Percentiles rank a stretch among this genome's conserved stretches.
phyloP scores from a whole-genome alignment of 371 early-diverging fungal genomes.

The Cokeromyces recurvatus region DNA sequence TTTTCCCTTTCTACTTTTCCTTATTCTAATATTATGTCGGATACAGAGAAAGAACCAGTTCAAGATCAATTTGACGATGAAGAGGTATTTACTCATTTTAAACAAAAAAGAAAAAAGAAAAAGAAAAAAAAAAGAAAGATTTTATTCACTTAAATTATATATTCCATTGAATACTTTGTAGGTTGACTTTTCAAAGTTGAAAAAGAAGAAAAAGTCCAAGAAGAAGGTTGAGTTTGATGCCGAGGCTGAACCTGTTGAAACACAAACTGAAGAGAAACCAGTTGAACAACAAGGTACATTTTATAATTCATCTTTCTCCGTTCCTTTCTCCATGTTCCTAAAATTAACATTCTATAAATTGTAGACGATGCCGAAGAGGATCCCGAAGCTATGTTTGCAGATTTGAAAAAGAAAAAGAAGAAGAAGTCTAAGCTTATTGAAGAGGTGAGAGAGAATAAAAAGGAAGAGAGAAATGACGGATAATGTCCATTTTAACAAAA shows the following conservation, averaged over 20 bases:
- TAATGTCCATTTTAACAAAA: background rate
- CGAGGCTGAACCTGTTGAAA: slow-evolving; percentile 19
- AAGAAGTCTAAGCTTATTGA: slow-evolving; percentile 70
- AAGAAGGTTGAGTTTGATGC: slow-evolving; percentile 50
- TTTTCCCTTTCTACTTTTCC: background rate
- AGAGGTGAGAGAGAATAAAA: slow-evolving; percentile 32
- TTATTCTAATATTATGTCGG: slow-evolving; percentile 25
- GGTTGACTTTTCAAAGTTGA: slow-evolving; percentile 50
- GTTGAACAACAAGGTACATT: slow-evolving; percentile 18
- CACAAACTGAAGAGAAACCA: slow-evolving; percentile 20
- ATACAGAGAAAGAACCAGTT: slow-evolving; percentile 45
- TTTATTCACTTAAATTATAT: too few relatives aligned
- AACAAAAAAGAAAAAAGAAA: too few relatives aligned
- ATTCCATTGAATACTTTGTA: too few relatives aligned
- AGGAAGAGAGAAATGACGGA: background rate
- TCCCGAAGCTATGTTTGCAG: slow-evolving; percentile 76
- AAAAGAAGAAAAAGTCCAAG: slow-evolving; percentile 56
- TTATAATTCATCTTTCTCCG: too few relatives aligned
- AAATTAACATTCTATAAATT: background rate
- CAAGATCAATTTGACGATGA: slow-evolving; percentile 43
- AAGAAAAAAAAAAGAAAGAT: too few relatives aligned
- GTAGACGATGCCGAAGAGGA: slow-evolving; percentile 50
- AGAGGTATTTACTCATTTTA: slow-evolving; percentile 32
- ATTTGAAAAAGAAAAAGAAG: slow-evolving; percentile 89
- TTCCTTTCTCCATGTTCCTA: too few relatives aligned